Base-by-base conservation (phyloP, 345 rosid genomes). In the Pugionium cornutum region DNA sequence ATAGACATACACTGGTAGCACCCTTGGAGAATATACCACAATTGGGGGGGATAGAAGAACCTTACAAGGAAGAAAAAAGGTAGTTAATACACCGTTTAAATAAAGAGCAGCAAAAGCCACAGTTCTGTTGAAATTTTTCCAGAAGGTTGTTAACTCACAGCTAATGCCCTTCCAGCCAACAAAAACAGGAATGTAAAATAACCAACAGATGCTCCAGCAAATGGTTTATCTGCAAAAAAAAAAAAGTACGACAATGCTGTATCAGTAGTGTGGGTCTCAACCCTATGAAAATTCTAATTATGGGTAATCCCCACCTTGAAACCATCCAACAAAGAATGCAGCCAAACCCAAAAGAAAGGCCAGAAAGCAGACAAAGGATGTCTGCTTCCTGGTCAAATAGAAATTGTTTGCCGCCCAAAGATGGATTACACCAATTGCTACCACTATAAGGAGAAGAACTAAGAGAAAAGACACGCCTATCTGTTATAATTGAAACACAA, bases 201-300 rank as follows among this genome's bases (percentile, higher is more conserved):
- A 69, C 99, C 99, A 73, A 95, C 96, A 73, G 99, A 95, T 66
- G 99, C 99, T 74, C 99, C 99, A 80, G 87, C 91, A 82, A 95
- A 95, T 67, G 99, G 79, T 79, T 78, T 95, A 9, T 76, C 99
- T 95, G 85, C 67, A 75, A 75, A 63, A 64, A 36, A 74, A 18
- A 72, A 43, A 34, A 72, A 51, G 56, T 37, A 49, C 25, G 56
- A 64, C 64, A 53, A 28, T 46, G 49, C 18, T 29, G 66, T 55
- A 53, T 68, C 56, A 60, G 53, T 39, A 64, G 68, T 6, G 52
- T 9, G 60, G 29, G 32, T 40, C 46, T 33, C 36, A 47, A 52
- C 52, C n/a, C 42, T 48, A 49, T 9, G 45, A 64, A 36, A 44
- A 60, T 49, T 70, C 57, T 61, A 65, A 57, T 49, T 41, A 66